A percentile compares a stretch with the other conserved stretches of the same genome.
phyloP scores from a whole-genome alignment of 2,329 filamentous ascomycete species.

The Aspergillus vadensis region DNA sequence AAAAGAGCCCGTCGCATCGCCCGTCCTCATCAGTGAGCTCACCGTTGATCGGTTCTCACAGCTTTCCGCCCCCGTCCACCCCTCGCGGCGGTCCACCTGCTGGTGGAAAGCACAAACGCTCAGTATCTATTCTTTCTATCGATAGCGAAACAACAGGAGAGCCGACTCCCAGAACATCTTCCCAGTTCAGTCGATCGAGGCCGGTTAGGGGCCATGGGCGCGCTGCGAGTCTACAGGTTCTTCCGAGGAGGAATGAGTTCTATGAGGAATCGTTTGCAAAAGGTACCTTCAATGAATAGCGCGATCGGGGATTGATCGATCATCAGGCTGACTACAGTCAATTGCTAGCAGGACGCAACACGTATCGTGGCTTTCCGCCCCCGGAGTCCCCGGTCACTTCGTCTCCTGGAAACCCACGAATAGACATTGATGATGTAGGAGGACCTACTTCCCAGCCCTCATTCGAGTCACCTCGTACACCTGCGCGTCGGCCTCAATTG shows the following conservation, averaged over 20 bases:
- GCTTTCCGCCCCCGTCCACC: conserved; percentile 44
- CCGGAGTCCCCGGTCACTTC: conserved; percentile 35
- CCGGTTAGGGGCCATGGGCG: conserved; percentile 69
- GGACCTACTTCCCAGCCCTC: conserved; percentile 37
- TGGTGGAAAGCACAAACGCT: conserved; percentile 69
- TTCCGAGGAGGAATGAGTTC: conserved; percentile 52
- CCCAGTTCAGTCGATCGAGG: conserved; percentile 49
- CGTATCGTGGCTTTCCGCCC: conserved; percentile 34
- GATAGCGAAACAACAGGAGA: conserved; percentile 52
- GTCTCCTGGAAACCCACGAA: conserved; percentile 31
- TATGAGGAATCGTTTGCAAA: conserved; percentile 43
- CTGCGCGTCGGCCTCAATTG: conserved; percentile 40
- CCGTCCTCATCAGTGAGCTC: conserved; percentile 44
- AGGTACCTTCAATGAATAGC: conserved; percentile 32
- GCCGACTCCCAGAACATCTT: conserved; percentile 33
- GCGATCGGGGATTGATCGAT: background rate
- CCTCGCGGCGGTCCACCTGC: conserved; percentile 35
- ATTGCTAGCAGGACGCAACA: conserved; percentile 35
- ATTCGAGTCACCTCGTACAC: conserved; percentile 44
- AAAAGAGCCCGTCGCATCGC: conserved; percentile 40
- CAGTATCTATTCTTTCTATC: conserved; percentile 80
- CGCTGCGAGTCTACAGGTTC: conserved; percentile 79
- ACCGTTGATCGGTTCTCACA: conserved; percentile 41
- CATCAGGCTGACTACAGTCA: conserved; percentile 7
- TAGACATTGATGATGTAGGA: conserved; percentile 36